phyloP scores from a whole-genome alignment of 139 green algal genomes.

The Chlorella sp. region DNA sequence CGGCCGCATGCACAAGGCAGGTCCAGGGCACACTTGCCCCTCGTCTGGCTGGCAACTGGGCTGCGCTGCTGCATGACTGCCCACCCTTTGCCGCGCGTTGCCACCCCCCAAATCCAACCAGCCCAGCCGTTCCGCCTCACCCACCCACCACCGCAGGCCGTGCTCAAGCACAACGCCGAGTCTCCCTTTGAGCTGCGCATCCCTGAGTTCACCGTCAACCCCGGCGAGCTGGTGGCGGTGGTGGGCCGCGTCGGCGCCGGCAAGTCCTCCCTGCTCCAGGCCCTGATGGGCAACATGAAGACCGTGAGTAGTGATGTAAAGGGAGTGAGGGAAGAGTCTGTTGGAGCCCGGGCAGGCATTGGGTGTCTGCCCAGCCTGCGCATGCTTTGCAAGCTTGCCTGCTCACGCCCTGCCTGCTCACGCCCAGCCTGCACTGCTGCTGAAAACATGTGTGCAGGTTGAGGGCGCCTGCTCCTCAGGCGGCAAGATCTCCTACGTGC shows the following conservation, averaged over 20 bases:
- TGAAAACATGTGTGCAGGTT: too few species aligned
- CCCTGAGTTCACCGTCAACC: slow-evolving; percentile 58
- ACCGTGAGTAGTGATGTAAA: too few species aligned
- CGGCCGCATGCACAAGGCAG: slow-evolving; percentile 25
- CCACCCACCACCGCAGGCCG: slow-evolving; percentile 14
- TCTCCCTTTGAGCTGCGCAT: slow-evolving; percentile 53
- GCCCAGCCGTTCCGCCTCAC: not conserved
- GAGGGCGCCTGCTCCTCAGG: slow-evolving; percentile 45
- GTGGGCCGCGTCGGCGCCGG: slow-evolving; percentile 81
- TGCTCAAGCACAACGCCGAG: slow-evolving; percentile 56
- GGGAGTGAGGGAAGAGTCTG: too few species aligned
- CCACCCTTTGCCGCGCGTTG: not conserved
- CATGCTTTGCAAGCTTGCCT: too few species aligned
- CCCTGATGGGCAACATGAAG: slow-evolving; percentile 77
- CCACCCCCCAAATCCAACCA: not conserved
- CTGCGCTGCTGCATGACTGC: not conserved
- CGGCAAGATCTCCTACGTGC: slow-evolving; percentile 76
- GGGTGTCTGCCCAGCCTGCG: too few species aligned
- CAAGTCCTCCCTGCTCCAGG: slow-evolving; percentile 76
- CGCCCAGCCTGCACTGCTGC: too few species aligned
- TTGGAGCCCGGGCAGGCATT: too few species aligned
- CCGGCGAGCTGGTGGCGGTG: slow-evolving; percentile 72
- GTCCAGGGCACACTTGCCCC: not conserved
- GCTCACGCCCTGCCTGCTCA: slow-evolving; percentile 23
- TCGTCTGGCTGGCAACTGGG: not conserved